These are phyloP conservation scores for Microbotryum intermedium DNA, from an alignment of 1,284 basidiomycete genomes.

Conservation along the genomic window DNA sequence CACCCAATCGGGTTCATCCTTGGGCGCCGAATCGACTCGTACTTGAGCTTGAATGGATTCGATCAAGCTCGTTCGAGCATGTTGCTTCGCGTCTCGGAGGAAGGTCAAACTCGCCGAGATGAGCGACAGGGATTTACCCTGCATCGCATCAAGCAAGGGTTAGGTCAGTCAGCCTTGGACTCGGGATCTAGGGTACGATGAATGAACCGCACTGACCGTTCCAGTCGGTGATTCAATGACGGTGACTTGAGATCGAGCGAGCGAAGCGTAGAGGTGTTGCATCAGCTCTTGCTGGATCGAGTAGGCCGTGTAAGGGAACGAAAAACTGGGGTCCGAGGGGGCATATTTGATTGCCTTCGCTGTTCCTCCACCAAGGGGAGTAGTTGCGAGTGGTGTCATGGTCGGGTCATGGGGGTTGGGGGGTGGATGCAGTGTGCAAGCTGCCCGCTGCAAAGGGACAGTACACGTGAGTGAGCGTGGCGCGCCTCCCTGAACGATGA, in stretches of 20 bases:
- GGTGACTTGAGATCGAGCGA: slow-evolving; percentile 63
- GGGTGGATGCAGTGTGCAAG: no score
- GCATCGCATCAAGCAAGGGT: neutral
- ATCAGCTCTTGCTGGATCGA: slow-evolving; percentile 80
- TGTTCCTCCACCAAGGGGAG: no score
- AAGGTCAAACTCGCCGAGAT: slow-evolving; percentile 42
- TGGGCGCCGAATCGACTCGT: slow-evolving; percentile 3
- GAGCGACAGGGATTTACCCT: slow-evolving; percentile 43
- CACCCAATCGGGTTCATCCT: slow-evolving; percentile 42
- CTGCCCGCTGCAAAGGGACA: no score
- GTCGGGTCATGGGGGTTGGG: no score
- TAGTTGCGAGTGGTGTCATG: no score
- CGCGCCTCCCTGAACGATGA: no score
- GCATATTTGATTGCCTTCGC: neutral
- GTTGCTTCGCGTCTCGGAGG: slow-evolving; percentile 34
- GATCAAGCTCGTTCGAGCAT: slow-evolving; percentile 22
- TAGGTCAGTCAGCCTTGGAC: neutral
- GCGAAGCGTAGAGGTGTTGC: slow-evolving; percentile 71
- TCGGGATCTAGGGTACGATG: neutral
- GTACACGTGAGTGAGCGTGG: no score
- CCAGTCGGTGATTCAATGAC: slow-evolving; percentile 51
- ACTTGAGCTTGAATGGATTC: slow-evolving; percentile 18
- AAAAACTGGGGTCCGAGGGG: slow-evolving; percentile 16
- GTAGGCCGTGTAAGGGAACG: slow-evolving; percentile 72
- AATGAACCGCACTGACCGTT: slow-evolving; percentile 37